These are phyloP conservation scores for Colletotrichum melonis DNA, from an alignment of 2,329 filamentous ascomycete genomes.

Conservation along the genomic window DNA sequence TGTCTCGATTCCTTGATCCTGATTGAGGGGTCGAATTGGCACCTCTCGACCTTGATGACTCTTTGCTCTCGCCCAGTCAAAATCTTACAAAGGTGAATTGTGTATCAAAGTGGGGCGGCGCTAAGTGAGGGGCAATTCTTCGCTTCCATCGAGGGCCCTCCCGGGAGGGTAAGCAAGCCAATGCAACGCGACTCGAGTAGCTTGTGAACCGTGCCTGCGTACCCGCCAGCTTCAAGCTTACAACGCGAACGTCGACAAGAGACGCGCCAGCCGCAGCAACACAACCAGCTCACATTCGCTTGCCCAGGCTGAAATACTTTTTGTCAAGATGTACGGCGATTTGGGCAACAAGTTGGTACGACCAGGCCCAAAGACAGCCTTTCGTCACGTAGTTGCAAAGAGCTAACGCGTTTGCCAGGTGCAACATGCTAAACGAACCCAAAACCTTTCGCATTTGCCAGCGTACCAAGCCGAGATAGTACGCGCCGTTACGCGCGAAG, in stretches of 20 bases:
- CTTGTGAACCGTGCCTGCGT: not conserved
- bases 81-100: not conserved
- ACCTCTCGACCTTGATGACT: not conserved
- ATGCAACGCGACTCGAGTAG: slow-evolving; percentile 21
- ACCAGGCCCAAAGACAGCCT: not conserved
- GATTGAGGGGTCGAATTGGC: slow-evolving; percentile 3
- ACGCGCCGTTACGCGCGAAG: slow-evolving; percentile 87
- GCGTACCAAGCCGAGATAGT: slow-evolving; percentile 94
- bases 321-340: slow-evolving; percentile 81
- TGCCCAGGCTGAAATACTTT: not conserved
- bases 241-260: not conserved
- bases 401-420: slow-evolving; percentile 66
- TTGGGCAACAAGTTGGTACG: slow-evolving; percentile 85
- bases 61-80: not conserved
- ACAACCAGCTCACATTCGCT: not conserved
- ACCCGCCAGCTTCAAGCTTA: not conserved
- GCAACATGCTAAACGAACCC: slow-evolving; percentile 94
- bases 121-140: slow-evolving; percentile 33
- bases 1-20: not conserved
- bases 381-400: slow-evolving; percentile 1
- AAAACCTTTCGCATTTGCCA: slow-evolving; percentile 85
- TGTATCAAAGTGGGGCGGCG: slow-evolving; percentile 31
- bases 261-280: not conserved
- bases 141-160: slow-evolving; percentile 8
- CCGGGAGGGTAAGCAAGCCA: slow-evolving; percentile 25